Conservation (phyloP, 2,329 filamentous ascomycete species). For the Tolypocladium pustulatum region DNA sequence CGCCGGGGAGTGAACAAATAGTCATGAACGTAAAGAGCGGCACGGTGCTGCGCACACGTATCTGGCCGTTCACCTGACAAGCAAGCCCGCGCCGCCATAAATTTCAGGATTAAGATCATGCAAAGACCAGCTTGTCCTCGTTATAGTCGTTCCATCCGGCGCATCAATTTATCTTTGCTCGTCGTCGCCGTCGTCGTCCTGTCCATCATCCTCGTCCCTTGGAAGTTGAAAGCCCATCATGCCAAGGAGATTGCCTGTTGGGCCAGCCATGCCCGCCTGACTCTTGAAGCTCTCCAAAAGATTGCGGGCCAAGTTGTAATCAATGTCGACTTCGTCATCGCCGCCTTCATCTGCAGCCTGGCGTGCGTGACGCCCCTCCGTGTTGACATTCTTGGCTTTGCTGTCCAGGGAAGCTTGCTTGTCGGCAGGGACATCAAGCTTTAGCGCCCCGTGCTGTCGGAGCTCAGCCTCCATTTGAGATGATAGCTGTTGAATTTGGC, state of each 20-base stretch:
- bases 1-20: not conserved
- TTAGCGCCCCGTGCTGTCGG: conserved; percentile 9
- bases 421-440: conserved; percentile 31
- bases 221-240: conserved; percentile 79
- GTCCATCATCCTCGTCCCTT: conserved; percentile 57
- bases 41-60: not conserved
- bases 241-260: conserved; percentile 76
- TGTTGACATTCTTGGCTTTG: conserved; percentile 7
- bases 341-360: conserved; percentile 39
- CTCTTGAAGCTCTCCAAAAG: conserved; percentile 87
- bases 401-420: conserved; percentile 7
- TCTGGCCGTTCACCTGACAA: not conserved
- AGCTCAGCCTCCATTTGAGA: conserved; percentile 65
- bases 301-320: conserved; percentile 84
- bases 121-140: not conserved
- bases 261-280: conserved; percentile 76
- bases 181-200: conserved; percentile 13
- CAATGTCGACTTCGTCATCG: conserved; percentile 58
- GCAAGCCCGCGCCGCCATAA: not conserved
- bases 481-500: conserved; percentile 55
- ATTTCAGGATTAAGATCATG: not conserved
- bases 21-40: not conserved
- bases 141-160: not conserved
- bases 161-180: not conserved
- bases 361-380: conserved; percentile 17